Evolutionary conservation across 1,284 basidiomycete genomes (phyloP), one percentile per base, ranked within the genome.

Genomic region (Fomes fomentarius): DNA sequence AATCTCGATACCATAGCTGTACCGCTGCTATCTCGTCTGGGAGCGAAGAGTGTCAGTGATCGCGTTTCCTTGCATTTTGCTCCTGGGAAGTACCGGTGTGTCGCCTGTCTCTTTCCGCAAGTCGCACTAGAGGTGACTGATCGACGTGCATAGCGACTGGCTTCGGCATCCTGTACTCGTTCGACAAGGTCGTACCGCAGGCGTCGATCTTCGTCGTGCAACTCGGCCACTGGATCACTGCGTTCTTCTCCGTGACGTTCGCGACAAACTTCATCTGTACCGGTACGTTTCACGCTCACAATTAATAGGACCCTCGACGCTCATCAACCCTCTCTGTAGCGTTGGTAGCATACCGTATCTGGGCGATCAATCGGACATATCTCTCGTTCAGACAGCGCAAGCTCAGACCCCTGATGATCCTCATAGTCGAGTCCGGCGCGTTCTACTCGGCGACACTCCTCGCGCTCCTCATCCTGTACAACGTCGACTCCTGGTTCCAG

Each of bases 341-440:
- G 10, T 30, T 59, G 28, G 54, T 59, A 31, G 74, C 73, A 10
- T 62, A 58, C 37, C 66, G 72, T 5, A 72, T 76, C 35, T 75
- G 73, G 71, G 54, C 57, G 30, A 65, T 71, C 54, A 69, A 72
- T 33, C 63, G 66, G 15, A 44, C 58, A 42, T 38, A 48, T 34
- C 35, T 53, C 14, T 50, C 48, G 9, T 63, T 61, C 43, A 33
- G 51, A 7, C 57, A 56, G 21, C 50, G 37, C 28, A 46, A 60
- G 43, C 56, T 73, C 37, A 60, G 60, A 17, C 71, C 73, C 0
- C 59, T 73, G 28, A 67, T 73, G 50, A 54, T 72, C 37, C 66
- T 75, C 37, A 67, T 76, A 38, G 63, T 77, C 52, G 76, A 76
- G 56, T 74, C 73, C 15, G 74, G 75, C 39, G 69, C 71, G 14